A percentile compares a stretch with the other conserved stretches of the same genome.
Evolutionary conservation across 305 asterid genomes (phyloP).

Genomic region (Fraxinus baroniana): DNA sequence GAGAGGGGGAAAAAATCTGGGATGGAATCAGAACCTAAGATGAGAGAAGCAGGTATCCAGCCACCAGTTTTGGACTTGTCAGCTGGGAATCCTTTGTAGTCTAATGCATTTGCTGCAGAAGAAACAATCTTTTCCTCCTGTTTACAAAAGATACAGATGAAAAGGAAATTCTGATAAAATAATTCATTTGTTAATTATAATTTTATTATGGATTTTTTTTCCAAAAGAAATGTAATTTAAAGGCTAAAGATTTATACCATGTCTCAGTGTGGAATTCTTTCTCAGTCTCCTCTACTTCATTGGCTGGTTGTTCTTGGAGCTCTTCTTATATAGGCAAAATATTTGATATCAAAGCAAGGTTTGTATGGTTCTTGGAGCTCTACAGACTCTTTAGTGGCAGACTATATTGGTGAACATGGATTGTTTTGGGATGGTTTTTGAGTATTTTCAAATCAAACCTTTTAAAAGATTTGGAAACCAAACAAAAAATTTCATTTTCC

Average conservation of each 20-base stretch:
- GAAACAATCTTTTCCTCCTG: conserved; percentile 26
- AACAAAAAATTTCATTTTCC: not conserved
- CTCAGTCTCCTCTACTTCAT: not conserved
- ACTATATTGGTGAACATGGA: not conserved
- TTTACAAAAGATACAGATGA: not conserved
- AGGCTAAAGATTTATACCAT: conserved; percentile 8
- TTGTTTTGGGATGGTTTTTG: not conserved
- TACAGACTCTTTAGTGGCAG: too few species aligned
- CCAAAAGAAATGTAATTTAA: not conserved
- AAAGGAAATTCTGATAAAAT: not conserved
- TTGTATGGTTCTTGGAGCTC: not conserved
- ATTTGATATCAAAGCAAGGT: not conserved
- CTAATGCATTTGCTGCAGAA: conserved; percentile 32
- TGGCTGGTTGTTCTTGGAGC: not conserved
- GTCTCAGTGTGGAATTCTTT: not conserved
- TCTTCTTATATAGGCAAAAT: conserved; percentile 7
- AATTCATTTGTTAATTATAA: not conserved
- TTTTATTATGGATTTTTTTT: not conserved
- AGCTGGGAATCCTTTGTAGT: conserved; percentile 44
- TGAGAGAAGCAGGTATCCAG: conserved; percentile 46
- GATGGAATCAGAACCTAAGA: conserved; percentile 28
- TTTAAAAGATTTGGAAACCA: not conserved
- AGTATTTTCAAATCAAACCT: not conserved
- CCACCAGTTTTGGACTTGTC: conserved; percentile 44
- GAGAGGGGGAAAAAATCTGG: not conserved